Evolutionary conservation across 805 yeast genomes (phyloP), one percentile per base, ranked within the genome.

Genomic region (Kodamaea jinghongensis): DNA sequence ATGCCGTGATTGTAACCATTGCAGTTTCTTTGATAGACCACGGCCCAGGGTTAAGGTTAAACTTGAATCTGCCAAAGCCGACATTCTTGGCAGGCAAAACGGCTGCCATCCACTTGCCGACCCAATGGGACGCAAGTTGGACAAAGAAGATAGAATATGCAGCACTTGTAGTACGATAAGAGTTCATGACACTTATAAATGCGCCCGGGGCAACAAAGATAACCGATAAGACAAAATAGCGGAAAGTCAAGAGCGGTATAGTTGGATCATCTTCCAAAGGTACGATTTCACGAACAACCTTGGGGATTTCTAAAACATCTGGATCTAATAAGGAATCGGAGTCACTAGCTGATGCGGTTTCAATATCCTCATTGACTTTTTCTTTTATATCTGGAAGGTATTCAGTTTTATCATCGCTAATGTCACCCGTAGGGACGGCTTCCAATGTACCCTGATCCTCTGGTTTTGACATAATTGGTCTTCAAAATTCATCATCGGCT

Each of bases 11-110:
- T 4, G 78, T 70, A 30, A 76, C 64, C 59, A 80, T 38, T 17
- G 76, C 71, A 11, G 78, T 66, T 49, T 75, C 79, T 41, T 74
- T 74, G 23, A 75, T 65, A 2, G 76, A 57, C 78, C 79, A 75
- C 0, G 79, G 79, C 3, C 78, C 75, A 0, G 81, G 79, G 41
- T 75, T 75, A 34, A 71, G 48, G 41, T 56, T 60, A 45, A 71
- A 63, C 27, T 49, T 48, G 41, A 53, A 49, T 5, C 52, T 39
- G 10, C 51, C 49, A 9, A 54, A 36, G 4, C 41, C 43, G 4
- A 63, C 41, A 6, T 39, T 42, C 39, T 53, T 58, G 6, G 48
- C 41, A 0, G 80, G 80, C 7, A 75, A 53, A 0, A 51, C 55
- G 17, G 42, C 48, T 0, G 78, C 75, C 41, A 75, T 47, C 63